These are phyloP conservation scores for Candida easanensis DNA, from an alignment of 805 yeast genomes.

Conservation along the genomic window DNA sequence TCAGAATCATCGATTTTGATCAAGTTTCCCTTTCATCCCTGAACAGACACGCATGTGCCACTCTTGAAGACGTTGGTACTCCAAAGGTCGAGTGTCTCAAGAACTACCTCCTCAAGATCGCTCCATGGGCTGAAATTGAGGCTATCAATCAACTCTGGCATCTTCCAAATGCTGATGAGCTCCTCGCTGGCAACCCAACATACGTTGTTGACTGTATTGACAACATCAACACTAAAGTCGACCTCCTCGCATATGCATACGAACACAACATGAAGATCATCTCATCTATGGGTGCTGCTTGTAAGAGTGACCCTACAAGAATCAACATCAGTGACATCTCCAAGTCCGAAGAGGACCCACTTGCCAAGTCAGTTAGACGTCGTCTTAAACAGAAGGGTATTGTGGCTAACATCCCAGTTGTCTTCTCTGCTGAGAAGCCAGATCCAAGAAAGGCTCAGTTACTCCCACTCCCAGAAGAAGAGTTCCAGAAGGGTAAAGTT, in stretches of 20 bases:
- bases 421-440: constrained; percentile 93
- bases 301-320: constrained; percentile 93
- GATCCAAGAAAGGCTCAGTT: constrained; percentile 90
- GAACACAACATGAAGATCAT: constrained; percentile 62
- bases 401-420: constrained; percentile 72
- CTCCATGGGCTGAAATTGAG: constrained; percentile 93
- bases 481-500: constrained; percentile 75
- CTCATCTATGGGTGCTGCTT: constrained; percentile 96
- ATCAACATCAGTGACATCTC: constrained; percentile 87
- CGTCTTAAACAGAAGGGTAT: constrained; percentile 81
- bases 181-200: constrained; percentile 57
- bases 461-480: constrained; percentile 81
- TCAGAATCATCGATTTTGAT: constrained; percentile 89
- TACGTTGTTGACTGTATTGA: constrained; percentile 94
- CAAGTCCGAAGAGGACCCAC: constrained; percentile 89
- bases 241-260: constrained; percentile 72
- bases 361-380: constrained; percentile 84
- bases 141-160: constrained; percentile 78
- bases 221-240: constrained; percentile 95
- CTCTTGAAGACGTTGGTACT: constrained; percentile 86
- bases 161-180: constrained; percentile 57
- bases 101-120: constrained; percentile 63
- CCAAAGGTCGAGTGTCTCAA: constrained; percentile 83
- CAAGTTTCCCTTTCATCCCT: constrained; percentile 91
- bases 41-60: constrained; percentile 94